Percentiles rank a stretch among this genome's conserved stretches.
Evolutionary conservation across 2,329 filamentous ascomycete genomes (phyloP).

Genomic region (Aspergillus caelatus): DNA sequence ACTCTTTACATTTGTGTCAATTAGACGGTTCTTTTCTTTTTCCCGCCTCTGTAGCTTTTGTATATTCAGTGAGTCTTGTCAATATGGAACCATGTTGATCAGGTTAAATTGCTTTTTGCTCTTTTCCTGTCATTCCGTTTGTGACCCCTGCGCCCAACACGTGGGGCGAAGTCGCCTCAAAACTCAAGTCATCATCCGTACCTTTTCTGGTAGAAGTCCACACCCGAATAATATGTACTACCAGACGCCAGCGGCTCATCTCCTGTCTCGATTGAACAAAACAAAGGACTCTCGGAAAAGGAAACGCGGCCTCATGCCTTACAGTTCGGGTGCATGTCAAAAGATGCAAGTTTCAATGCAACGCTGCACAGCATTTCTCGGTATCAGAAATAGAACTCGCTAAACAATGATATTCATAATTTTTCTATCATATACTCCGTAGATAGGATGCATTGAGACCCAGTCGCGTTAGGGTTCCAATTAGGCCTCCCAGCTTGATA

Average conservation of each 20-base stretch:
- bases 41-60: not conserved
- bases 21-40: not conserved
- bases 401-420: constrained; percentile 11
- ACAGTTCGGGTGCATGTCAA: not conserved
- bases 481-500: not conserved
- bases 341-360: not conserved
- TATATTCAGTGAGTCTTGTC: not conserved
- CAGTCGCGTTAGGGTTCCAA: not conserved
- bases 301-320: constrained; percentile 2
- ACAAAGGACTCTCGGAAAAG: not conserved
- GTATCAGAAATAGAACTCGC: not conserved
- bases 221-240: not conserved
- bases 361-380: constrained; percentile 4
- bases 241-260: not conserved
- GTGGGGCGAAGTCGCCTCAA: constrained; percentile 14
- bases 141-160: constrained; percentile 17
- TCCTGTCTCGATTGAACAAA: not conserved
- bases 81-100: not conserved
- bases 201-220: not conserved
- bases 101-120: not conserved
- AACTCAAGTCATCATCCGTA: constrained; percentile 10
- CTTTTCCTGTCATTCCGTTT: not conserved
- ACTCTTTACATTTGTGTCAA: not conserved
- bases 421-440: not conserved
- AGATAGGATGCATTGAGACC: not conserved